Evolutionary conservation across 2,329 filamentous ascomycete species (phyloP).

Genomic region (Onygena corvina): DNA sequence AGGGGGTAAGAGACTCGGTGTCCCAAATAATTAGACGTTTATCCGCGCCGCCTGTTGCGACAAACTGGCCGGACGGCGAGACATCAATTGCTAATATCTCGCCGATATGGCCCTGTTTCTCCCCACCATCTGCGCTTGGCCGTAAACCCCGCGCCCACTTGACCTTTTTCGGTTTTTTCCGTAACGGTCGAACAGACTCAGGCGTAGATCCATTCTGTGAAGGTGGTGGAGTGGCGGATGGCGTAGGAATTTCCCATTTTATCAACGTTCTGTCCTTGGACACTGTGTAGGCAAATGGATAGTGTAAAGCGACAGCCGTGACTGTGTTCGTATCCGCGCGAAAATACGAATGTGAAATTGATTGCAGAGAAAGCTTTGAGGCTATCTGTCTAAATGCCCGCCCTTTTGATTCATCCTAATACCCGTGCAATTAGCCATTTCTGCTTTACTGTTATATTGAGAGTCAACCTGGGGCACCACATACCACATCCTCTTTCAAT

Average conservation of each 20-base stretch:
- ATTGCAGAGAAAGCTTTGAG: constrained; percentile 55
- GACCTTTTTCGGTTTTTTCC: constrained; percentile 35
- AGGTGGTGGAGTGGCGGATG: constrained; percentile 37
- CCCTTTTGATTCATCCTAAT: constrained; percentile 68
- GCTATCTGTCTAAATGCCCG: constrained; percentile 74
- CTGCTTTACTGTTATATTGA: background rate
- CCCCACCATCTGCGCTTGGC: constrained; percentile 28
- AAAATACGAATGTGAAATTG: constrained; percentile 59
- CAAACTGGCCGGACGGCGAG: constrained; percentile 76
- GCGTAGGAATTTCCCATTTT: constrained; percentile 71
- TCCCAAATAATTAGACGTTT: constrained; percentile 80
- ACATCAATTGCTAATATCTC: constrained; percentile 74
- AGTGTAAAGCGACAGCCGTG: constrained; percentile 66
- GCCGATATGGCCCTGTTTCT: constrained; percentile 61
- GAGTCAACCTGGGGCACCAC: constrained; percentile 16
- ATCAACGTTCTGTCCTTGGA: constrained; percentile 73
- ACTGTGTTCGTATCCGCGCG: constrained; percentile 65
- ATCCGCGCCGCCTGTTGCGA: constrained; percentile 82
- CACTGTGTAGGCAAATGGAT: constrained; percentile 76
- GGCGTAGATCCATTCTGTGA: constrained; percentile 50
- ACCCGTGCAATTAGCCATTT: constrained; percentile 7
- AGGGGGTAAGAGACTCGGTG: constrained; percentile 60
- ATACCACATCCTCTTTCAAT: constrained; percentile 72
- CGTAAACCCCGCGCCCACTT: constrained; percentile 40
- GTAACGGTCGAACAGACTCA: constrained; percentile 42